These are phyloP conservation scores for Hypsizygus marmoreus DNA, from an alignment of 768 basidiomycete species.

Conservation along the genomic window DNA sequence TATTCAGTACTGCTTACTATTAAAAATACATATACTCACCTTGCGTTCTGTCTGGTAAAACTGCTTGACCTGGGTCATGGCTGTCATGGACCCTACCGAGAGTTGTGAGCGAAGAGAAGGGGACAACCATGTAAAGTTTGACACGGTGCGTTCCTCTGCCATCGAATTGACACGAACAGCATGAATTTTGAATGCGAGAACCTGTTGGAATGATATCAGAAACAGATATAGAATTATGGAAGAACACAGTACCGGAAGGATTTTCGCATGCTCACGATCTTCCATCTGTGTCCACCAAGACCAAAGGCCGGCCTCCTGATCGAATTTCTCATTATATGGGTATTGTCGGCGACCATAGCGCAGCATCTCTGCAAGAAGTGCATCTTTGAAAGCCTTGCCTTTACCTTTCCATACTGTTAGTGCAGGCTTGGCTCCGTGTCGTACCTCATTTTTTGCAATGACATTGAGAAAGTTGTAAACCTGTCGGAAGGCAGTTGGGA, in stretches of 20 bases:
- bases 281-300: conserved; percentile 1
- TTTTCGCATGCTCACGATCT: conserved; percentile 13
- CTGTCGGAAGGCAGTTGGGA: conserved; percentile 1
- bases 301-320: not conserved
- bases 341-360: conserved; percentile 3
- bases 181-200: conserved; percentile 27
- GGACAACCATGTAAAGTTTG: conserved; percentile 39
- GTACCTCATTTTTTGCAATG: not conserved
- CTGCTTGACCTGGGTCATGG: conserved; percentile 21
- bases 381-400: not conserved
- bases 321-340: conserved; percentile 6
- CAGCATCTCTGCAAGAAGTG: conserved; percentile 2
- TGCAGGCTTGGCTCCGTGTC: not conserved
- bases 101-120: conserved; percentile 11
- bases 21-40: conserved; percentile 2
- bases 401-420: conserved; percentile 5
- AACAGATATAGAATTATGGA: not conserved
- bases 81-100: conserved; percentile 5
- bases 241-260: conserved; percentile 25
- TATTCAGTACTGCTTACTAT: not conserved
- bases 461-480: not conserved
- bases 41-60: conserved; percentile 18
- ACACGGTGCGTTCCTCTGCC: conserved; percentile 32
- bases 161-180: conserved; percentile 32
- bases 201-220: conserved; percentile 6